Percentiles rank a stretch among this genome's conserved stretches.
These are phyloP conservation scores for Chaetomium strumarium DNA, from an alignment of 2,329 filamentous ascomycete genomes.

Conservation along the genomic window DNA sequence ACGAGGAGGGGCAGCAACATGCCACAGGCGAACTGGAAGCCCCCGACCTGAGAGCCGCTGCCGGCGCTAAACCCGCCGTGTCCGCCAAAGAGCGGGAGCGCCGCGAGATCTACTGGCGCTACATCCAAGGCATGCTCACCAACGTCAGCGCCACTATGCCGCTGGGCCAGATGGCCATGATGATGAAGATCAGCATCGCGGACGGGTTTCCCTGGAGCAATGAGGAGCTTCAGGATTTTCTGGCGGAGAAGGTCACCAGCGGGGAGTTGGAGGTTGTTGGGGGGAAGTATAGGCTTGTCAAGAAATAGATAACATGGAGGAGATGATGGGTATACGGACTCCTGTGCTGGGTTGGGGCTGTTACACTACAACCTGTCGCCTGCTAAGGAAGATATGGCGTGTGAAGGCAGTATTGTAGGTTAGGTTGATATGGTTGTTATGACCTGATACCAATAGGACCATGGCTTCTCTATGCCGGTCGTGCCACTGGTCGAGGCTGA, in stretches of 20 bases:
- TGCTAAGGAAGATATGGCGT: no score
- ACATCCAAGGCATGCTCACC: constrained; percentile 91
- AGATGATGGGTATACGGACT: neutral
- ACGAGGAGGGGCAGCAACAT: constrained; percentile 16
- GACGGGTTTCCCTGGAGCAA: constrained; percentile 86
- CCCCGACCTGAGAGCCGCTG: constrained; percentile 28
- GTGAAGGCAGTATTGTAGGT: no score
- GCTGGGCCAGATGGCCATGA: constrained; percentile 76
- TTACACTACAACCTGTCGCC: neutral
- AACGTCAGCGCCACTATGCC: constrained; percentile 80
- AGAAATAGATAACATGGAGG: constrained; percentile 38
- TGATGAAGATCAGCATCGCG: constrained; percentile 87
- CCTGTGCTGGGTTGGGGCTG: neutral
- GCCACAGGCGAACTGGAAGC: neutral
- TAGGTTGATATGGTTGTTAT: no score
- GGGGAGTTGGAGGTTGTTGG: constrained; percentile 64
- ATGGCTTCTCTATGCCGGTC: no score
- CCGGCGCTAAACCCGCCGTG: constrained; percentile 30
- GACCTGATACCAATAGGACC: no score
- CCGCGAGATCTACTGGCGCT: constrained; percentile 73
- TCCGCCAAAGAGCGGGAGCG: constrained; percentile 59
- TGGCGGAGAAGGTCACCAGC: constrained; percentile 69
- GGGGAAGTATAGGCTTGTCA: constrained; percentile 63
- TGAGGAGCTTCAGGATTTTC: constrained; percentile 77
- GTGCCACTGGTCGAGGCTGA: no score